Evolutionary conservation across 2,329 filamentous ascomycete species (phyloP), one percentile per base, ranked within the genome.

Genomic region (Trichophyton mentagrophytes): DNA sequence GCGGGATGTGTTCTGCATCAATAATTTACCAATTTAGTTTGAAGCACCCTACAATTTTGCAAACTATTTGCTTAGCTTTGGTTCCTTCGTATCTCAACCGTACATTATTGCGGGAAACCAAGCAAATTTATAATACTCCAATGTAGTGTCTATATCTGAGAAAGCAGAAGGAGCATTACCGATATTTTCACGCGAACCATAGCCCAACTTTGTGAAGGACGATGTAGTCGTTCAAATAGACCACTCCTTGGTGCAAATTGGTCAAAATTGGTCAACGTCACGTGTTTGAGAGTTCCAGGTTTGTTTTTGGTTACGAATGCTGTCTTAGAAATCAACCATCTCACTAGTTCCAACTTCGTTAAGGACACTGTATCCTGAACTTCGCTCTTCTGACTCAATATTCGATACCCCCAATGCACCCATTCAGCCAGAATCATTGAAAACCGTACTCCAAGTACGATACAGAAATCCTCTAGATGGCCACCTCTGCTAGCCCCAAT

Each of bases 401-500:
- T 22, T 13, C 20, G 46, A 51, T 51, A 51, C 46, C 46, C 46
- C 46, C n/a, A 2, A 47, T 27, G 20, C 20, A 15, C 33, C 11
- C 27, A 55, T 36, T 13, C 51, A 33, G 13, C 22, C 3, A 11
- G 27, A 15, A 17, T 55, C 13, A 11, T 6, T 33, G 51, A 38
- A n/a, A 33, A 55, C 13, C 11, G 3, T 55, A 20, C 33, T 13
- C 3, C 11, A 13, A 38, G 33, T 38, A 30, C 11, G 33, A 38
- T 38, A 15, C 27, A 33, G 1, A 11, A 20, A 33, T n/a, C 27
- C n/a, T 15, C 17, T 6, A 36, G n/a, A 59, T 59, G 57, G 57
- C 57, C 20, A 25, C n/a, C 30, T 9, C 22, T 38, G 17, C 44
- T 38, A 40, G 73, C 20, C 36, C 55, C 47, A 67, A 57, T 11